These are phyloP conservation scores for Xylaria sp. DNA, from an alignment of 495 filamentous ascomycete species.

Conservation along the genomic window DNA sequence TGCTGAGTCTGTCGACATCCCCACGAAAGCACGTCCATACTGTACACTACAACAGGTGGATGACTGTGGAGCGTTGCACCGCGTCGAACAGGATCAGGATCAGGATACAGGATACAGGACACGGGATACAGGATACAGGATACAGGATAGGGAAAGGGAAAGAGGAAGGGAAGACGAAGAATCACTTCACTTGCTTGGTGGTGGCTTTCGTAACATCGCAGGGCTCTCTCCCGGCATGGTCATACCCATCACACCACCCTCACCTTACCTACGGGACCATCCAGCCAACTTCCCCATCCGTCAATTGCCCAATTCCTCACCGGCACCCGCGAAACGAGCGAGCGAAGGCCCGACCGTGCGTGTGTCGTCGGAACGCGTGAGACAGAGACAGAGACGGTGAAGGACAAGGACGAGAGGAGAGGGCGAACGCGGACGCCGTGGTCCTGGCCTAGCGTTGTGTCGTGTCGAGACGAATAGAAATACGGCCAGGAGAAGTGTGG, in stretches of 20 bases:
- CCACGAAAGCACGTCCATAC: background rate
- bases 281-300: constrained; percentile 22
- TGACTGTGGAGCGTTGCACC: constrained; percentile 5
- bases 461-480: background rate
- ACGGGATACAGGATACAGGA: too few species aligned
- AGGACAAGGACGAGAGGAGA: too few species aligned
- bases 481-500: constrained; percentile 1
- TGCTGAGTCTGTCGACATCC: background rate
- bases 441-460: background rate
- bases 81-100: background rate
- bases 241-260: constrained; percentile 26
- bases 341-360: constrained; percentile 12
- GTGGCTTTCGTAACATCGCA: constrained; percentile 6
- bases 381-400: constrained; percentile 1
- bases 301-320: constrained; percentile 11
- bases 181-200: background rate
- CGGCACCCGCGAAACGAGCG: constrained; percentile 1
- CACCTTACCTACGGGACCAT: constrained; percentile 19
- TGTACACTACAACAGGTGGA: too few species aligned
- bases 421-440: too few species aligned
- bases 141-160: too few species aligned
- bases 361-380: constrained; percentile 5
- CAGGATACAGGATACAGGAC: too few species aligned
- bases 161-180: background rate
- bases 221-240: constrained; percentile 17